A percentile compares a stretch with the other conserved stretches of the same genome.
These are phyloP conservation scores for Patellifolia procumbens DNA, from an alignment of 179 eudicot species.

Conservation along the genomic window DNA sequence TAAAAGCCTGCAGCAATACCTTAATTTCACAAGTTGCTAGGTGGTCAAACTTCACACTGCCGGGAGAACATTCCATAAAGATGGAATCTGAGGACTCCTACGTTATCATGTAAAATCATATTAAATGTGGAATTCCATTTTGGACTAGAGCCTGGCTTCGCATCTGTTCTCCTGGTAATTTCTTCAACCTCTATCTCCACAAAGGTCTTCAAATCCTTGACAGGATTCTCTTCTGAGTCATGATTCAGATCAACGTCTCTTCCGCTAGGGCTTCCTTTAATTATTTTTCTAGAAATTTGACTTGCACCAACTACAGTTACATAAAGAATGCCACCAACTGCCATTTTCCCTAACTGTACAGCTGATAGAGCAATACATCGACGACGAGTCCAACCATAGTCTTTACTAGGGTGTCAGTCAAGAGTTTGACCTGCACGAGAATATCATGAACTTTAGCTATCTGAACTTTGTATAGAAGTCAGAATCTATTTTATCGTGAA, in stretches of 20 bases:
- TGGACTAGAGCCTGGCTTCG: slow-evolving; percentile 68
- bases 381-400: slow-evolving; percentile 97
- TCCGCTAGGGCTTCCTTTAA: slow-evolving; percentile 53
- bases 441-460: not conserved
- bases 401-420: slow-evolving; percentile 68
- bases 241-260: slow-evolving; percentile 47
- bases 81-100: slow-evolving; percentile 68
- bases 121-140: slow-evolving; percentile 82
- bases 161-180: slow-evolving; percentile 73
- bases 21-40: slow-evolving; percentile 87
- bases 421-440: slow-evolving; percentile 63
- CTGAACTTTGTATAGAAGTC: not conserved
- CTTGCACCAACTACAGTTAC: slow-evolving; percentile 72
- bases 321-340: slow-evolving; percentile 77
- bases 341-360: slow-evolving; percentile 68
- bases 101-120: slow-evolving; percentile 79
- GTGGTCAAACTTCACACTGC: slow-evolving; percentile 69
- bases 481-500: not conserved
- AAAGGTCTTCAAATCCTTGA: slow-evolving; percentile 69
- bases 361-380: slow-evolving; percentile 71
- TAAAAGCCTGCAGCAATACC: slow-evolving; percentile 45
- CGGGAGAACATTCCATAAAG: slow-evolving; percentile 78
- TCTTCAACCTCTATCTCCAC: slow-evolving; percentile 95
- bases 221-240: slow-evolving; percentile 37
- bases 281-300: slow-evolving; percentile 49